Percentiles rank a stretch among this genome's conserved stretches.
Conservation (phyloP, 768 basidiomycete genomes). For the Lyophyllum decastes region DNA sequence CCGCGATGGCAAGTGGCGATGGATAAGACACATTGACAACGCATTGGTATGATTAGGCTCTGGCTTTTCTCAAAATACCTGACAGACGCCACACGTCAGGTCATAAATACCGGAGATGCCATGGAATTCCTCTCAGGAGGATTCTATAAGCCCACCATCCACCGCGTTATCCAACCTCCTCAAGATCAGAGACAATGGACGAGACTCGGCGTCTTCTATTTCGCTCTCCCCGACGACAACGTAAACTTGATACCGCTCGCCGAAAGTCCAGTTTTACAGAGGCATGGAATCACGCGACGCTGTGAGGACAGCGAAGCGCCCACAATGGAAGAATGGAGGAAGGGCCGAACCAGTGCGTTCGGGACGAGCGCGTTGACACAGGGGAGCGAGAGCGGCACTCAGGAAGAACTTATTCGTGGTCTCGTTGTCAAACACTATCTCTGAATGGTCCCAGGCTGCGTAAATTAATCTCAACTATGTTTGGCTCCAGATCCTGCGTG, state of each 20-base stretch:
- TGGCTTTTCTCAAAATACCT: not conserved
- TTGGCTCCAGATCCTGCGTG: not conserved
- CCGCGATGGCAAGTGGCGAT: conserved; percentile 42
- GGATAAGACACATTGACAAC: conserved; percentile 47
- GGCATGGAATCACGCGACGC: conserved; percentile 31
- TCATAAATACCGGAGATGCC: conserved; percentile 48
- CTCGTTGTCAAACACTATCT: conserved; percentile 45
- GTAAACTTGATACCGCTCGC: conserved; percentile 35
- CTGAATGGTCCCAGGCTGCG: not conserved
- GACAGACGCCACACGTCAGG: conserved; percentile 18
- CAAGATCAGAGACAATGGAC: conserved; percentile 39
- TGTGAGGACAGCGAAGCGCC: conserved; percentile 37
- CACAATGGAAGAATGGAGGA: conserved; percentile 41
- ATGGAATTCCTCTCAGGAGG: conserved; percentile 50
- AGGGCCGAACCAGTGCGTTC: conserved; percentile 38
- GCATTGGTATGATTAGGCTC: conserved; percentile 32
- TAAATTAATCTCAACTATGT: not conserved
- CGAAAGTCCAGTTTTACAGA: conserved; percentile 43
- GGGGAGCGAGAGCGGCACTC: conserved; percentile 33
- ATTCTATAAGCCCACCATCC: conserved; percentile 46
- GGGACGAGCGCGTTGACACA: conserved; percentile 34
- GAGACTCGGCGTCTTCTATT: conserved; percentile 49
- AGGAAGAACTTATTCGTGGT: conserved; percentile 47
- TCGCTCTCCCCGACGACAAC: conserved; percentile 43
- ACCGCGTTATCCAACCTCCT: conserved; percentile 51